Percentiles rank a stretch among this genome's conserved stretches.
Conservation (phyloP, 2,329 filamentous ascomycete genomes). For the Aspergillus hiratsukae region DNA sequence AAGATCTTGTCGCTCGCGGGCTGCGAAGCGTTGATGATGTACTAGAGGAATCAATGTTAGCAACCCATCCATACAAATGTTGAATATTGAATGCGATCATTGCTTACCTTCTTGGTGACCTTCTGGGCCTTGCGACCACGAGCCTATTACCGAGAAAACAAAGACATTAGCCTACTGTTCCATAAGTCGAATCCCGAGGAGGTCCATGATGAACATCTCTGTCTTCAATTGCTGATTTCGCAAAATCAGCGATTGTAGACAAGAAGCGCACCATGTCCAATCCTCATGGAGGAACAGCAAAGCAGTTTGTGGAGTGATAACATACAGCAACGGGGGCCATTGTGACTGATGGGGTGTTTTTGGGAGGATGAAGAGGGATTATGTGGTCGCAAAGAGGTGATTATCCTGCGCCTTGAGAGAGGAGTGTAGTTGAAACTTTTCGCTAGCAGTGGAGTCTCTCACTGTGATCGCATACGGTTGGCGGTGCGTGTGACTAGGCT, state of each 20-base stretch:
- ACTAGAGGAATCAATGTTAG: slow-evolving; percentile 50
- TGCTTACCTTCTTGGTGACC: slow-evolving; percentile 47
- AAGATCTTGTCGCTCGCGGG: slow-evolving; percentile 99
- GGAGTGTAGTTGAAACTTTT: slow-evolving; percentile 19
- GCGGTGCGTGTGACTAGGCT: slow-evolving; percentile 24
- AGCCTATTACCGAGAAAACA: slow-evolving; percentile 45
- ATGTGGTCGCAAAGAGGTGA: slow-evolving; percentile 71
- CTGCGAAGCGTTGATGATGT: slow-evolving; percentile 99
- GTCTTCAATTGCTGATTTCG: slow-evolving; percentile 1
- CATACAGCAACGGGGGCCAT: slow-evolving; percentile 90
- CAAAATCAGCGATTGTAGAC: slow-evolving; percentile 23
- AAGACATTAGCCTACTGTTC: slow-evolving; percentile 93
- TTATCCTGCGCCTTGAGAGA: slow-evolving; percentile 71
- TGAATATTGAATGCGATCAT: not conserved
- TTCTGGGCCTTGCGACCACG: slow-evolving; percentile 46
- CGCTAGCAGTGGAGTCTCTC: slow-evolving; percentile 22
- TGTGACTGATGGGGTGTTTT: slow-evolving; percentile 46
- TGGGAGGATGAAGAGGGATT: slow-evolving; percentile 27
- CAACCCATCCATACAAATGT: slow-evolving; percentile 1
- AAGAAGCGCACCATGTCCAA: slow-evolving; percentile 17
- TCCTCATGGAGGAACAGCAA: slow-evolving; percentile 75
- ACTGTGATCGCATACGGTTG: slow-evolving; percentile 14
- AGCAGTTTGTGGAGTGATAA: slow-evolving; percentile 62
- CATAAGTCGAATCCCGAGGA: slow-evolving; percentile 27
- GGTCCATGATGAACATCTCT: not conserved